phyloP scores from a whole-genome alignment of 2,329 filamentous ascomycete genomes.

The Zasmidium cellare region DNA sequence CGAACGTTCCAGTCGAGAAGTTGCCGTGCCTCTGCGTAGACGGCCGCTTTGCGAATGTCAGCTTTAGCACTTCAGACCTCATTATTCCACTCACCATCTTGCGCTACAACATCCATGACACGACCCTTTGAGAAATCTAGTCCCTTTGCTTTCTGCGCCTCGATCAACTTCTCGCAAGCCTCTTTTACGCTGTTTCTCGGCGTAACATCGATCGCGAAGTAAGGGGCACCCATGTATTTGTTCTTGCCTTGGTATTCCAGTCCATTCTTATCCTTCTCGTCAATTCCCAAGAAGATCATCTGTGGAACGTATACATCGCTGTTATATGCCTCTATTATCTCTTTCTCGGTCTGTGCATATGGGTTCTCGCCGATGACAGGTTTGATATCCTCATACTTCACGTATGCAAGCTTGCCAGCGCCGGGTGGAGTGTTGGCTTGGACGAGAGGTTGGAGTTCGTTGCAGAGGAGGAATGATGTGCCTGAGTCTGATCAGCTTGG shows the following conservation, averaged over 20 bases:
- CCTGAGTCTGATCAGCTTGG: slow-evolving; percentile 19
- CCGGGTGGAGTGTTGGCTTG: slow-evolving; percentile 40
- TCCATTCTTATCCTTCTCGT: slow-evolving; percentile 61
- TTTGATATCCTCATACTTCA: slow-evolving; percentile 67
- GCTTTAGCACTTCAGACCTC: not conserved
- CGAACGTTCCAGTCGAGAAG: slow-evolving; percentile 92
- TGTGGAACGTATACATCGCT: slow-evolving; percentile 67
- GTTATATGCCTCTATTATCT: slow-evolving; percentile 72
- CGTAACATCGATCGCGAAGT: slow-evolving; percentile 88
- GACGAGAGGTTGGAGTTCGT: slow-evolving; percentile 71
- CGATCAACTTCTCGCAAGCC: slow-evolving; percentile 61
- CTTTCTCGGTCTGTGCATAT: slow-evolving; percentile 70
- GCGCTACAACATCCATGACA: slow-evolving; percentile 58
- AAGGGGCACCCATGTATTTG: slow-evolving; percentile 74
- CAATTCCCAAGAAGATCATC: slow-evolving; percentile 81
- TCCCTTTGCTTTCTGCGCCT: slow-evolving; percentile 61
- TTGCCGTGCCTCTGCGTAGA: slow-evolving; percentile 85
- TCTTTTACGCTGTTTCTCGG: slow-evolving; percentile 62
- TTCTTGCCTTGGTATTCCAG: slow-evolving; percentile 65
- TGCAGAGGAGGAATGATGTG: slow-evolving; percentile 74
- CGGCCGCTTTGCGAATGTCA: slow-evolving; percentile 64
- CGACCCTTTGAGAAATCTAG: slow-evolving; percentile 67
- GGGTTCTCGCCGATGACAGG: slow-evolving; percentile 69
- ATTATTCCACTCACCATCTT: slow-evolving; percentile 54
- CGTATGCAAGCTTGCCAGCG: slow-evolving; percentile 62